These are phyloP conservation scores for Flaveria trinervia DNA, from an alignment of 129 eudicot species.

Conservation along the genomic window DNA sequence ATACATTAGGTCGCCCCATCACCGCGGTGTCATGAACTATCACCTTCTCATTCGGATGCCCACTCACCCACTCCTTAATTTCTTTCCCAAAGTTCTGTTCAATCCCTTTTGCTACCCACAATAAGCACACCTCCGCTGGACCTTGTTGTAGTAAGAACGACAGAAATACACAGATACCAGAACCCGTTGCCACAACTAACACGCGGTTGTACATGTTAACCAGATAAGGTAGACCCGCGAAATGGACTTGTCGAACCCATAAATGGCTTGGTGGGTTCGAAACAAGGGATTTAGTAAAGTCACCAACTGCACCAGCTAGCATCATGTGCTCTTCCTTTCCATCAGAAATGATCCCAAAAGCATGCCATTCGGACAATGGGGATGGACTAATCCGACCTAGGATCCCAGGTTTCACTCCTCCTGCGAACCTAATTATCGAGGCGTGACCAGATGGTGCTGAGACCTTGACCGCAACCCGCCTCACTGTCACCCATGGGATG, in stretches of 20 bases:
- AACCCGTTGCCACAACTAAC: constrained; percentile 74
- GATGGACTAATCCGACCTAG: constrained; percentile 81
- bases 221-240: constrained; percentile 66
- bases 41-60: constrained; percentile 59
- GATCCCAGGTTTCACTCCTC: constrained; percentile 68
- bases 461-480: constrained; percentile 55
- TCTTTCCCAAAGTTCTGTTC: constrained; percentile 70
- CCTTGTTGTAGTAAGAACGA: constrained; percentile 66
- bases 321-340: constrained; percentile 75
- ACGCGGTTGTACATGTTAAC: constrained; percentile 72
- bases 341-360: constrained; percentile 70
- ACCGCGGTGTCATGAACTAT: constrained; percentile 70
- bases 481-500: constrained; percentile 67
- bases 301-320: constrained; percentile 85
- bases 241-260: constrained; percentile 77
- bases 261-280: constrained; percentile 66
- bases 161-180: constrained; percentile 72
- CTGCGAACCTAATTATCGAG: constrained; percentile 61
- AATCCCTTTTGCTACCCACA: constrained; percentile 78
- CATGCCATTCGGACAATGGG: constrained; percentile 81
- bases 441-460: constrained; percentile 73
- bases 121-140: constrained; percentile 54
- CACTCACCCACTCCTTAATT: constrained; percentile 61
- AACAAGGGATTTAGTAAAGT: constrained; percentile 63
- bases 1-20: constrained; percentile 69